phyloP scores from a whole-genome alignment of 2,329 filamentous ascomycete genomes.

The Ophiosphaerella herpotricha region DNA sequence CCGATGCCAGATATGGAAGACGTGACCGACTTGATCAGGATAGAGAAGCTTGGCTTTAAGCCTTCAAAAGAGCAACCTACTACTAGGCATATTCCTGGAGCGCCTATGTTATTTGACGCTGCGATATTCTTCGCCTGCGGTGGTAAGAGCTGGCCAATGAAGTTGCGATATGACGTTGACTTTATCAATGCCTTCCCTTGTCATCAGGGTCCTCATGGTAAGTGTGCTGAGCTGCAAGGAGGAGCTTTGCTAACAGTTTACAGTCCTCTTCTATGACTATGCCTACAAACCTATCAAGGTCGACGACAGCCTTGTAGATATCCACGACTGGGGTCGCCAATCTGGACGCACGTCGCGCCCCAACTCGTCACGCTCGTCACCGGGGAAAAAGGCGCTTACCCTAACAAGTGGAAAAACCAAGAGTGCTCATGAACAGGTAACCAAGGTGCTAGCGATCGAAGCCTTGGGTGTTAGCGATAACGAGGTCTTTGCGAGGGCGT shows the following conservation, averaged over 20 bases:
- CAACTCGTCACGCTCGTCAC: constrained; percentile 38
- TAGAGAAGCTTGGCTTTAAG: constrained; percentile 69
- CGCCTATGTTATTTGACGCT: constrained; percentile 45
- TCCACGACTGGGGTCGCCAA: constrained; percentile 66
- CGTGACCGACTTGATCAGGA: constrained; percentile 67
- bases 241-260: constrained; percentile 10
- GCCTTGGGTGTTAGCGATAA: constrained; percentile 75
- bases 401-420: constrained; percentile 25
- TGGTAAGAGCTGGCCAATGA: constrained; percentile 46
- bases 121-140: constrained; percentile 48
- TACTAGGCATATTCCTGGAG: constrained; percentile 29
- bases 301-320: constrained; percentile 65
- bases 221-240: neutral
- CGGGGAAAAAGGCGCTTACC: constrained; percentile 36
- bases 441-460: constrained; percentile 72
- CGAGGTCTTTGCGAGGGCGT: constrained; percentile 75
- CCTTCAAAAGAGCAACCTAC: constrained; percentile 47
- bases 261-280: constrained; percentile 74
- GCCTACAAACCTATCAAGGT: constrained; percentile 62
- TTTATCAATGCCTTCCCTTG: constrained; percentile 50
- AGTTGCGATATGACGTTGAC: constrained; percentile 47
- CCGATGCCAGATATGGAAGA: constrained; percentile 62
- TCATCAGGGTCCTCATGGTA: constrained; percentile 49
- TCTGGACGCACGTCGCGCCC: constrained; percentile 37
- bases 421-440: constrained; percentile 48